Conservation (phyloP, 1,139 yeast species). For the Taphrina communis region DNA sequence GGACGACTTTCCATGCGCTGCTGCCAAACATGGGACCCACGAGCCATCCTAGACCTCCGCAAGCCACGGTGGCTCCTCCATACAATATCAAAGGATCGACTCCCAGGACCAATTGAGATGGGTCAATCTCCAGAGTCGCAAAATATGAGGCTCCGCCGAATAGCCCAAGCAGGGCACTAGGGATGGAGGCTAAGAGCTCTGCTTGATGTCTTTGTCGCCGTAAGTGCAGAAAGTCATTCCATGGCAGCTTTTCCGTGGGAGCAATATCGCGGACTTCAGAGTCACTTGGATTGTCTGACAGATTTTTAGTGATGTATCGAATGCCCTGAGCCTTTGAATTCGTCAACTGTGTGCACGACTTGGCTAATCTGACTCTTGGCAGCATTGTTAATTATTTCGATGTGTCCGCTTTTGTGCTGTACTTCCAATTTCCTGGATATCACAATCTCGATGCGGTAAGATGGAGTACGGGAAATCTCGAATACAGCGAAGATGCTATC, state of each 20-base stretch:
- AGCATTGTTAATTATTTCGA: not conserved
- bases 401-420: too few species aligned
- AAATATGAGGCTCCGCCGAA: conserved; percentile 75
- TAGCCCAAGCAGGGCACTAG: conserved; percentile 73
- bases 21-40: conserved; percentile 85
- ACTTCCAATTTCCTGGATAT: too few species aligned
- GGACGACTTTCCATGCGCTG: conserved; percentile 62
- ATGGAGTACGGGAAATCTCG: too few species aligned
- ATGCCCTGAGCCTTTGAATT: not conserved
- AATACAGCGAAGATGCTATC: too few species aligned
- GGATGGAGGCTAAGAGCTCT: conserved; percentile 68
- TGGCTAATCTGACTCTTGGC: not conserved
- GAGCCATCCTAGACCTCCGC: conserved; percentile 79
- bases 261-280: conserved; percentile 20
- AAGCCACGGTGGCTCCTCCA: conserved; percentile 67
- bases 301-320: not conserved
- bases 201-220: conserved; percentile 76
- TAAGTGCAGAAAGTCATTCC: conserved; percentile 63
- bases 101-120: conserved; percentile 81
- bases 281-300: conserved; percentile 32
- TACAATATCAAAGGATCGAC: conserved; percentile 83
- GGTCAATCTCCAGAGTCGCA: conserved; percentile 74
- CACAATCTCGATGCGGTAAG: too few species aligned
- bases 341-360: conserved; percentile 3
- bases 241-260: conserved; percentile 26